phyloP scores from a whole-genome alignment of 768 basidiomycete species.

The Leccinum barrowsii region DNA sequence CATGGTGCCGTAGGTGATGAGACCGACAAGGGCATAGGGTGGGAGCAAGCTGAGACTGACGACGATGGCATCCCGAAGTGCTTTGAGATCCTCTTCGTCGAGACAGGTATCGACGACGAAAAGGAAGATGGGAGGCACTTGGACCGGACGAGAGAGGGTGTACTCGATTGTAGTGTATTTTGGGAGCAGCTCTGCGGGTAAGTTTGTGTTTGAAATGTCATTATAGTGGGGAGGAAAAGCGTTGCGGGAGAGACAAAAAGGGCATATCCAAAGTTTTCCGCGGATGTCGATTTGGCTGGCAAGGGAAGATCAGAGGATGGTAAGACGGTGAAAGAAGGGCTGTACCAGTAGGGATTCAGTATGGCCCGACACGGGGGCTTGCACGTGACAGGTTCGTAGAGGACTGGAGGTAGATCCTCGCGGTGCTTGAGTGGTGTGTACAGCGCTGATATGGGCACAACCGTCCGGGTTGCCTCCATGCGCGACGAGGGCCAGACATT shows the following conservation, averaged over 20 bases:
- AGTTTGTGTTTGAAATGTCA: slow-evolving; percentile 94
- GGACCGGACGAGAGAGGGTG: slow-evolving; percentile 88
- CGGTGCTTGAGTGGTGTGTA: slow-evolving; percentile 94
- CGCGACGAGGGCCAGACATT: slow-evolving; percentile 98
- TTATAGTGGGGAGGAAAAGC: slow-evolving; percentile 98
- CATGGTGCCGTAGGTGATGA: slow-evolving; percentile 98
- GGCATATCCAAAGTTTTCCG: slow-evolving; percentile 99
- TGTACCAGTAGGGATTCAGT: slow-evolving; percentile 94
- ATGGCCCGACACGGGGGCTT: slow-evolving; percentile 97
- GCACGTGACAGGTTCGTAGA: slow-evolving; percentile 98
- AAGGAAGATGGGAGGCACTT: slow-evolving; percentile 93
- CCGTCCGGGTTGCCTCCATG: slow-evolving; percentile 96
- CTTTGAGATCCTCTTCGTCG: slow-evolving; percentile 93
- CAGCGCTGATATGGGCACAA: slow-evolving; percentile 96
- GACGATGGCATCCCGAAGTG: slow-evolving; percentile 90
- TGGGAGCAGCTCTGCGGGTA: slow-evolving; percentile 92
- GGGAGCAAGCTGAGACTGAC: slow-evolving; percentile 92
- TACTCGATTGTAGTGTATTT: slow-evolving; percentile 99
- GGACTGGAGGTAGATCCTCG: slow-evolving; percentile 90
- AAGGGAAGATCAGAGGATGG: slow-evolving; percentile 1
- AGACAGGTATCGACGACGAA: slow-evolving; percentile 97
- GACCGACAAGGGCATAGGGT: slow-evolving; percentile 89
- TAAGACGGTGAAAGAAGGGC: slow-evolving; percentile 3
- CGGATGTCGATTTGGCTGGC: slow-evolving; percentile 95
- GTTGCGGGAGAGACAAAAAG: slow-evolving; percentile 95